Evolutionary conservation across 495 filamentous ascomycete species (phyloP).

Genomic region (Schizothecium vesticola): DNA sequence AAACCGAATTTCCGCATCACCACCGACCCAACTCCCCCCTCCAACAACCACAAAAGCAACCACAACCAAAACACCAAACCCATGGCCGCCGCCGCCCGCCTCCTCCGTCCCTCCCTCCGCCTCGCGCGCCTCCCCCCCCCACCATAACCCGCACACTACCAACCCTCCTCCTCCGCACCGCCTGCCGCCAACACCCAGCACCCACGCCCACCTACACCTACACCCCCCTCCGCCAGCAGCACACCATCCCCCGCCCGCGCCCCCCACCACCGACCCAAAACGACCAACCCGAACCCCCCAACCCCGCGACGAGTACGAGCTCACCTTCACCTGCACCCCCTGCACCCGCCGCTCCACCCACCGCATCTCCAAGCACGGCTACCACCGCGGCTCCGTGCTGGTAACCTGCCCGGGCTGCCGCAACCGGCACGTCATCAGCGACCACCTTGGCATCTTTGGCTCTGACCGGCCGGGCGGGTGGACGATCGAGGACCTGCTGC

Average conservation of each 20-base stretch:
- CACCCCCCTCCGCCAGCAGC: conserved; percentile 24
- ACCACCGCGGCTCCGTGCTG: conserved; percentile 80
- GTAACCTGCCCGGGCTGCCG: conserved; percentile 81
- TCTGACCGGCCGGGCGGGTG: neutral
- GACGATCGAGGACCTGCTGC: conserved; percentile 68
- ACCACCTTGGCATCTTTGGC: conserved; percentile 78
- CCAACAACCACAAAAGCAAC: neutral
- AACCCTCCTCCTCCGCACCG: neutral
- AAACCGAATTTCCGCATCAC: neutral
- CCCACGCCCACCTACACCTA: neutral
- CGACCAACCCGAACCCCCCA: conserved; percentile 5
- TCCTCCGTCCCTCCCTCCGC: neutral
- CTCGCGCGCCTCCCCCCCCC: neutral
- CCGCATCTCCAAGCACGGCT: conserved; percentile 82
- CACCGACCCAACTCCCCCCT: neutral
- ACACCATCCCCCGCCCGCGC: conserved; percentile 30
- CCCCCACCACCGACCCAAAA: neutral
- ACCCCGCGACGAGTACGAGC: conserved; percentile 48
- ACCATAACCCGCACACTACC: neutral
- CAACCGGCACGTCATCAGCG: conserved; percentile 83
- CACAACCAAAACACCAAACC: neutral
- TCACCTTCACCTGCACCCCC: conserved; percentile 89
- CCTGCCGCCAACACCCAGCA: neutral
- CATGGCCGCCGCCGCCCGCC: neutral
- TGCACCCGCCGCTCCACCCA: conserved; percentile 73